Evolutionary conservation across 768 basidiomycete genomes (phyloP).

Genomic region (Pisolithus tinctorius): DNA sequence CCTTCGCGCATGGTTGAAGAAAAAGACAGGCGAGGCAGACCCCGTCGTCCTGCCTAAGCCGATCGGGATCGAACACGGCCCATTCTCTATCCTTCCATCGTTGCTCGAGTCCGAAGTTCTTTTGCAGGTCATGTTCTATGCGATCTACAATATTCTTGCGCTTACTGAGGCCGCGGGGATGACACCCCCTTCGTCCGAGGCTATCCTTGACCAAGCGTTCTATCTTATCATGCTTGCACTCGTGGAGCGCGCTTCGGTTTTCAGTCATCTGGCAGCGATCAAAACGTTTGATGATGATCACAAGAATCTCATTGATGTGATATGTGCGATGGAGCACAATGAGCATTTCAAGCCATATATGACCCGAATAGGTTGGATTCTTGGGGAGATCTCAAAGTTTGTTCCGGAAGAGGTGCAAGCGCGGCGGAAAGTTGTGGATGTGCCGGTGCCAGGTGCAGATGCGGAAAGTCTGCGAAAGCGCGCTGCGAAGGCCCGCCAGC

Average conservation of each 20-base stretch:
- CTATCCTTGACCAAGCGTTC: conserved; percentile 82
- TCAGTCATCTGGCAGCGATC: conserved; percentile 50
- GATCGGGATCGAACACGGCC: conserved; percentile 56
- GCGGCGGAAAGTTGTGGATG: conserved; percentile 39
- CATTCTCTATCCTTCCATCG: conserved; percentile 58
- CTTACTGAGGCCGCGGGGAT: conserved; percentile 53
- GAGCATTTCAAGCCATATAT: conserved; percentile 69
- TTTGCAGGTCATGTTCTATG: conserved; percentile 78
- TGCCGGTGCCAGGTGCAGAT: conserved; percentile 33
- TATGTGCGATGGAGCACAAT: conserved; percentile 74
- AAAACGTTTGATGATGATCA: conserved; percentile 52
- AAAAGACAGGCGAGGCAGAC: conserved; percentile 52
- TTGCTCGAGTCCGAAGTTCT: conserved; percentile 67
- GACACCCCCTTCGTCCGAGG: conserved; percentile 75
- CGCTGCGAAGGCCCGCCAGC: conserved; percentile 87
- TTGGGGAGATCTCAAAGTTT: conserved; percentile 50
- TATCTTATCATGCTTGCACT: conserved; percentile 83
- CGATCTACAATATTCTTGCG: conserved; percentile 66
- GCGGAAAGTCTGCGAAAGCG: conserved; percentile 69
- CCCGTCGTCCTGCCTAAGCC: conserved; percentile 72
- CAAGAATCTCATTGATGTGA: conserved; percentile 59
- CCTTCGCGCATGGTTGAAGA: conserved; percentile 59
- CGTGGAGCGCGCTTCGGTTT: conserved; percentile 58
- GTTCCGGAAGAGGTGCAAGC: conserved; percentile 51
- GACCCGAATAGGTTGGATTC: conserved; percentile 69